Evolutionary conservation across 2,329 filamentous ascomycete species (phyloP), one percentile per base, ranked within the genome.

Genomic region (Colletotrichum tanaceti): DNA sequence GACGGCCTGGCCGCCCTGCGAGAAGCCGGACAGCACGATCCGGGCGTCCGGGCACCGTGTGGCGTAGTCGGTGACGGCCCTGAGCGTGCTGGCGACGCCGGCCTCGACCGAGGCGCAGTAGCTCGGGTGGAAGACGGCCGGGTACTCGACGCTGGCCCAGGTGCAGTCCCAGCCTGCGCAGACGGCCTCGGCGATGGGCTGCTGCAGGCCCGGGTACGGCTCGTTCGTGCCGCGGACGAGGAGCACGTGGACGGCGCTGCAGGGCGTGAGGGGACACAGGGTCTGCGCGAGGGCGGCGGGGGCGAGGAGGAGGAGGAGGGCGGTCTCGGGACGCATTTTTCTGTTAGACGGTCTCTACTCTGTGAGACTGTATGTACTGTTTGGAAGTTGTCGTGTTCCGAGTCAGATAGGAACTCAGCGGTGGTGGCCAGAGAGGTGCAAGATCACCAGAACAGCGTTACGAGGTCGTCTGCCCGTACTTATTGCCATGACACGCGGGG

Each of bases 21-120:
- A 80, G 71, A 80, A 82, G 0, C 81, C 80, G 63, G 77, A 79
- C 35, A 82, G 63, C 18, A 82, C 79, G 20, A 83, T 75, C 67
- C 77, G 79, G 22, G 78, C 65, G 39, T 78, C 70, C 22, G 81
- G 80, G 68, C 80, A 83, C 16, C 73, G 73, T 68, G 76, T 71
- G 70, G 77, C 77, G 71, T 82, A 83, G 0, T 74, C 76, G 6
- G 74, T 75, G 65, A 83, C 79, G 71, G 82, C 78, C 11, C 64
- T 58, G 28, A 77, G 61, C 4, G 79, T 79, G 58, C 77, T 77
- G 55, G 70, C 71, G 16, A 75, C 73, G 4, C 81, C 81, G 47
- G 78, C 76, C n/a, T 74, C 74, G 35, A 65, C 28, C 20, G 57
- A 44, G 50, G 50, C 50, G 55, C 62, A 65, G 38, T 60, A 58